Evolutionary conservation across 495 filamentous ascomycete species (phyloP).

Genomic region (Amphirosellinia nigrospora): DNA sequence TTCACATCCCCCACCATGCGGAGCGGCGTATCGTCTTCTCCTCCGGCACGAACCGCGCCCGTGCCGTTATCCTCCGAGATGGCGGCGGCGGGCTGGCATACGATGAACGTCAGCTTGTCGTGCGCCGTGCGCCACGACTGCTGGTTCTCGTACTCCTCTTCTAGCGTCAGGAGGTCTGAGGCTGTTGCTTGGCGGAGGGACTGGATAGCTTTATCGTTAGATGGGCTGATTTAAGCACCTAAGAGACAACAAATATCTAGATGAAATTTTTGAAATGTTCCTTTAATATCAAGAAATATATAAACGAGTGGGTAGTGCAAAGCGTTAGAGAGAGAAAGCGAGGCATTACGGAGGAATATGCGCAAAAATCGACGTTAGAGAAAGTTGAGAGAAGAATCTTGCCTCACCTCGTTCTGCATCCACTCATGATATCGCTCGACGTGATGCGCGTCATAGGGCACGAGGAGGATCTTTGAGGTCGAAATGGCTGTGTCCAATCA

Average conservation of each 20-base stretch:
- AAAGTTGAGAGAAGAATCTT: not conserved
- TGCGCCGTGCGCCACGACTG: slow-evolving; percentile 74
- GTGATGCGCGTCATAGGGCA: slow-evolving; percentile 83
- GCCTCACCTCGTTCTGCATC: slow-evolving; percentile 83
- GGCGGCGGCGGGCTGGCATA: too few relatives aligned
- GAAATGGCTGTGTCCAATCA: slow-evolving; percentile 61
- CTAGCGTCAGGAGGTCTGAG: slow-evolving; percentile 77
- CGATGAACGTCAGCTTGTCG: slow-evolving; percentile 79
- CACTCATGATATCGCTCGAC: slow-evolving; percentile 83
- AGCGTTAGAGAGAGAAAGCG: not conserved
- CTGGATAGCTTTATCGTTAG: slow-evolving; percentile 45
- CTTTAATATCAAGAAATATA: too few relatives aligned
- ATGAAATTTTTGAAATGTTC: not conserved
- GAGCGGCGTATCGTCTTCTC: slow-evolving; percentile 56
- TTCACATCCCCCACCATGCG: slow-evolving; percentile 88
- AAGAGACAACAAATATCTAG: too few relatives aligned
- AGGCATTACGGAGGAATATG: not conserved
- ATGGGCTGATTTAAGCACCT: not conserved
- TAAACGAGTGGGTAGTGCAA: not conserved
- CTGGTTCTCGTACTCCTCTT: slow-evolving; percentile 88
- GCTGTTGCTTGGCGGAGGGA: slow-evolving; percentile 83
- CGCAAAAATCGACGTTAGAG: not conserved
- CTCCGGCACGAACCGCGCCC: slow-evolving; percentile 36
- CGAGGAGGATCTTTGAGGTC: slow-evolving; percentile 69
- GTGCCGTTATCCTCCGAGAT: too few relatives aligned